Percentiles rank a stretch among this genome's conserved stretches.
Conservation (phyloP, 352 stramenopile genomes). For the Globisporangium cylindrosporum region DNA sequence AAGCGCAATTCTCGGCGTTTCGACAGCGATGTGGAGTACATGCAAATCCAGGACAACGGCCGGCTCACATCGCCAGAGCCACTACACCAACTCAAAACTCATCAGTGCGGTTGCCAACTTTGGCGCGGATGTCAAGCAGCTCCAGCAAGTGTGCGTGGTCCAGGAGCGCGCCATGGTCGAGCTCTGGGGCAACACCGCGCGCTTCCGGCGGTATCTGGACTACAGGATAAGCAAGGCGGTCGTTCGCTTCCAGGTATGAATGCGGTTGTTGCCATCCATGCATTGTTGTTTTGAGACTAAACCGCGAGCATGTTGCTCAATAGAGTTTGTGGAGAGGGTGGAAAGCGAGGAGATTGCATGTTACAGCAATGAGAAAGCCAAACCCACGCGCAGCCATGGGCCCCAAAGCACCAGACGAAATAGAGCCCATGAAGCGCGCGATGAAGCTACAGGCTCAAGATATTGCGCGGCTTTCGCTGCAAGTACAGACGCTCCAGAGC, state of each 20-base stretch:
- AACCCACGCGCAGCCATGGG: not conserved
- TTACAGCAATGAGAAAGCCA: not conserved
- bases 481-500: slow-evolving; percentile 27
- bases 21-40: not conserved
- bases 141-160: slow-evolving; percentile 46
- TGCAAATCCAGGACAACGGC: not conserved
- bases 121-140: slow-evolving; percentile 31
- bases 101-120: slow-evolving; percentile 14
- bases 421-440: slow-evolving; percentile 17
- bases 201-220: slow-evolving; percentile 19
- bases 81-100: not conserved
- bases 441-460: slow-evolving; percentile 28
- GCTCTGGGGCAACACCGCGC: slow-evolving; percentile 22
- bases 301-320: not conserved
- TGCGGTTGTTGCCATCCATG: not conserved
- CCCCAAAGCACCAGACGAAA: not conserved
- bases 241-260: slow-evolving; percentile 25
- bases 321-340: slow-evolving; percentile 22
- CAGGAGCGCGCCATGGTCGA: slow-evolving; percentile 36
- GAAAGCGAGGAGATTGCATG: not conserved
- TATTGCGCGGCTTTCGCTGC: slow-evolving; percentile 23
- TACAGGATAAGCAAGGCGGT: slow-evolving; percentile 7
- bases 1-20: slow-evolving; percentile 3
- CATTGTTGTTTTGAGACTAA: not conserved
- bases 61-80: slow-evolving; percentile 3